Conservation (phyloP, 1,284 basidiomycete species). For the Malassezia pachydermatis region DNA sequence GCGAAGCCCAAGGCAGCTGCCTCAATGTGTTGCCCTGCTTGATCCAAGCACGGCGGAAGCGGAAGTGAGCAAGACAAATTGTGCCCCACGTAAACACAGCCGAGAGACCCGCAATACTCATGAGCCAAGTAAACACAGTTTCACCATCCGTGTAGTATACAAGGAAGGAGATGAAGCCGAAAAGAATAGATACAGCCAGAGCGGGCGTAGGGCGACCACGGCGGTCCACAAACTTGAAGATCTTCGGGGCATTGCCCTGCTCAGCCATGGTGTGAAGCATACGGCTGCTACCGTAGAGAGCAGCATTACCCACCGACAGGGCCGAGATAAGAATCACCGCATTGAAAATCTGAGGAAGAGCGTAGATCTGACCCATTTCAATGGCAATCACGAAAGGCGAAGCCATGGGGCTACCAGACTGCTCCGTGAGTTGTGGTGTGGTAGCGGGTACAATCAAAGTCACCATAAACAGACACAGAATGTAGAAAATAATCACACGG, state of each 20-base stretch:
- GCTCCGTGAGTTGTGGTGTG: constrained; percentile 12
- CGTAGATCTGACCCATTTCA: constrained; percentile 48
- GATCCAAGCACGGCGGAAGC: constrained; percentile 50
- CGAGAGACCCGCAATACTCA: constrained; percentile 52
- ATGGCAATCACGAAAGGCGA: constrained; percentile 54
- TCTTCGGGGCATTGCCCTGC: constrained; percentile 50
- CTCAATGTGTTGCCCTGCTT: constrained; percentile 51
- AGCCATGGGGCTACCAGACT: constrained; percentile 43
- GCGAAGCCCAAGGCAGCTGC: constrained; percentile 52
- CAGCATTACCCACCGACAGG: constrained; percentile 49
- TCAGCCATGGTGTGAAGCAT: constrained; percentile 46
- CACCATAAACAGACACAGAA: constrained; percentile 53
- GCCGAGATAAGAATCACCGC: constrained; percentile 50
- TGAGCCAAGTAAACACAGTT: constrained; percentile 48
- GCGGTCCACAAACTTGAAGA: constrained; percentile 51
- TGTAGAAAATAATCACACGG: constrained; percentile 52
- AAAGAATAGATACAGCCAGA: constrained; percentile 36
- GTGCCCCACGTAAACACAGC: constrained; percentile 51
- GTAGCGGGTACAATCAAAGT: constrained; percentile 54
- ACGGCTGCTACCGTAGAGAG: constrained; percentile 49
- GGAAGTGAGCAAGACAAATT: constrained; percentile 45
- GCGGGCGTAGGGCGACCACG: constrained; percentile 52
- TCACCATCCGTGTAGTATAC: constrained; percentile 22
- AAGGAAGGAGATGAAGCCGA: constrained; percentile 38
- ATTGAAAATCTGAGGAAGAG: constrained; percentile 52